Evolutionary conservation across 495 filamentous ascomycete species (phyloP).

Genomic region (Umbilicaria muhlenbergii): DNA sequence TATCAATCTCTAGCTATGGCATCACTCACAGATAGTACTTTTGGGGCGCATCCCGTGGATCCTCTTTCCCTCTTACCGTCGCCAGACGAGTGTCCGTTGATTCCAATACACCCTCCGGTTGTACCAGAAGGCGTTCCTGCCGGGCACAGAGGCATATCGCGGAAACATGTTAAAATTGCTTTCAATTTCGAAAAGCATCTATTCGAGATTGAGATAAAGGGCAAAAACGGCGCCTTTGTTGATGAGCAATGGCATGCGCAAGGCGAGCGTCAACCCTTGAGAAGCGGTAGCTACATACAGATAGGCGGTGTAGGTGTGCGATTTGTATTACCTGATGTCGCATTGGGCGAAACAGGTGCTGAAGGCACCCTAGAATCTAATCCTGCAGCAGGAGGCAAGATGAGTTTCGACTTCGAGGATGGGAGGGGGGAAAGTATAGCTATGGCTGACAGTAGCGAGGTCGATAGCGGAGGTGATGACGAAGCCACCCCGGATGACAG

Average conservation of each 20-base stretch:
- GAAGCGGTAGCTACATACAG: slow-evolving; percentile 58
- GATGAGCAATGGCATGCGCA: slow-evolving; percentile 53
- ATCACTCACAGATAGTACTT: slow-evolving; percentile 19
- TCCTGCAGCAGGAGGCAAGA: slow-evolving; percentile 11
- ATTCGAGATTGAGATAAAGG: slow-evolving; percentile 69
- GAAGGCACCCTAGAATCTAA: slow-evolving; percentile 19
- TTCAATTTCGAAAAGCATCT: slow-evolving; percentile 60
- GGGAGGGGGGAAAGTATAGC: slow-evolving; percentile 44
- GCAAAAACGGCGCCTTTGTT: slow-evolving; percentile 74
- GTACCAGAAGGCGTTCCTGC: slow-evolving; percentile 37
- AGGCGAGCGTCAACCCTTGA: slow-evolving; percentile 46
- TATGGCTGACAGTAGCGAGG: slow-evolving; percentile 25
- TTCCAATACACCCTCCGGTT: slow-evolving; percentile 66
- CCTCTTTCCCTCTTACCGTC: slow-evolving; percentile 31
- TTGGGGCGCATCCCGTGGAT: slow-evolving; percentile 9
- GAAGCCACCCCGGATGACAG: slow-evolving; percentile 11
- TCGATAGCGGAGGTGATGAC: slow-evolving; percentile 1
- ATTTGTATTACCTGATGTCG: slow-evolving; percentile 61
- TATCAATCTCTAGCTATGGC: slow-evolving; percentile 29
- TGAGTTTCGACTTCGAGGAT: slow-evolving; percentile 31
- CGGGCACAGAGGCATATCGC: slow-evolving; percentile 54
- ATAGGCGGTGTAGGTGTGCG: slow-evolving; percentile 62
- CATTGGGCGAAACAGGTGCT: slow-evolving; percentile 50
- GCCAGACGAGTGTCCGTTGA: slow-evolving; percentile 52
- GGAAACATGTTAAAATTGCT: slow-evolving; percentile 68